Conservation (phyloP, 1,284 basidiomycete genomes). For the Cystobasidium slooffiae region DNA sequence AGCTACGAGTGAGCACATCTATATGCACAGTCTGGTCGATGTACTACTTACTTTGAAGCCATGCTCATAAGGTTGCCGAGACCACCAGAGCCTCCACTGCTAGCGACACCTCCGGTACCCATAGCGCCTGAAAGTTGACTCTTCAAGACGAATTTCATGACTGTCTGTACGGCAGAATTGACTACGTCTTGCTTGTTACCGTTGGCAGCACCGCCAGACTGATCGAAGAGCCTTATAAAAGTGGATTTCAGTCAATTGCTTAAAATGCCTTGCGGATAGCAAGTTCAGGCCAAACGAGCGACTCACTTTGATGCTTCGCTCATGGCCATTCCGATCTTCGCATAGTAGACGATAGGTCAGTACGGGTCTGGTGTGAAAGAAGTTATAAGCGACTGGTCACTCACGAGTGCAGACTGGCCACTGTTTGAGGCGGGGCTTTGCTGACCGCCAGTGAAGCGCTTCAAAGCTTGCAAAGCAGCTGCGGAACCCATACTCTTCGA, state of each 20-base stretch:
- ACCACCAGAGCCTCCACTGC: conserved; percentile 28
- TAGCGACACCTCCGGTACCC: conserved; percentile 18
- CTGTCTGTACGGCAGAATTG: conserved; percentile 54
- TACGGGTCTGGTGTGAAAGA: not conserved
- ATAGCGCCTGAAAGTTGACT: conserved; percentile 49
- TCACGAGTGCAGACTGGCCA: conserved; percentile 36
- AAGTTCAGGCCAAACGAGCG: not conserved
- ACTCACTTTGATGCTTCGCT: conserved; percentile 49
- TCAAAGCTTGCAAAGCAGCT: conserved; percentile 49
- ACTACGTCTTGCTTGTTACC: conserved; percentile 56
- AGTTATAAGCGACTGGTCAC: not conserved
- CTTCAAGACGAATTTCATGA: conserved; percentile 55
- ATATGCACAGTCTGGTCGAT: not conserved
- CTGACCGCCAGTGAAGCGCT: conserved; percentile 46
- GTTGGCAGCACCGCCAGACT: conserved; percentile 54
- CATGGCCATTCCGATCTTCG: conserved; percentile 50
- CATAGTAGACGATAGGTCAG: not conserved
- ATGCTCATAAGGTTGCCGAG: conserved; percentile 29
- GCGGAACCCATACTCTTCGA: conserved; percentile 47
- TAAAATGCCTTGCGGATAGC: conserved; percentile 51
- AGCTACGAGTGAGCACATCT: not conserved
- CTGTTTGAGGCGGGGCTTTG: conserved; percentile 23
- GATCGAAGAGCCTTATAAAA: conserved; percentile 50
- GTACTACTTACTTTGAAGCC: conserved; percentile 32
- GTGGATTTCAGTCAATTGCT: not conserved